These are phyloP conservation scores for Toxoplasma gondii DNA, from an alignment of 169 alveolate genomes.

Conservation along the genomic window DNA sequence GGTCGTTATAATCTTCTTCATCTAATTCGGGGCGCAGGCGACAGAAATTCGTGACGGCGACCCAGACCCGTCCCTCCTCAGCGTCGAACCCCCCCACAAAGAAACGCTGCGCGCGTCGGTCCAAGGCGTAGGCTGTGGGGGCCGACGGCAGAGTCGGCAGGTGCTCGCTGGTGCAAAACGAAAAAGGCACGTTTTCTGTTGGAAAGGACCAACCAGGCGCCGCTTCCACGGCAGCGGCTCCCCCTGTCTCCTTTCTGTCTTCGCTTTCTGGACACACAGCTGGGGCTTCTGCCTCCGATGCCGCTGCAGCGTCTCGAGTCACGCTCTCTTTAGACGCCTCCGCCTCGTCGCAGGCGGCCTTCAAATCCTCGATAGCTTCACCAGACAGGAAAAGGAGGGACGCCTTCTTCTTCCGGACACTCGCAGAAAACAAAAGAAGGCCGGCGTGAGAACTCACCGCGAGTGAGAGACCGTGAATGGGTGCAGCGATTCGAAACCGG, in stretches of 20 bases:
- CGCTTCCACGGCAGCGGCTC: too few relatives aligned
- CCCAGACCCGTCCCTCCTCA: conserved; percentile 17
- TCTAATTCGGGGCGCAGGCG: neutral
- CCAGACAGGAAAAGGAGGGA: neutral
- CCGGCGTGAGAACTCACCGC: neutral
- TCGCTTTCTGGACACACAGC: too few relatives aligned
- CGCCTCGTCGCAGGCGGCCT: neutral
- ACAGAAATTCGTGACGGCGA: neutral
- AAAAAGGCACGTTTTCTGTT: neutral
- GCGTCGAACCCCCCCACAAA: conserved; percentile 17
- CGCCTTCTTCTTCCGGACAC: neutral
- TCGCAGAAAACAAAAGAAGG: neutral
- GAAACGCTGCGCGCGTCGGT: neutral
- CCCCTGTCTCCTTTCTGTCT: too few relatives aligned
- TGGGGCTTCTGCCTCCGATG: too few relatives aligned
- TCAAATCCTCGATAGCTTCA: neutral
- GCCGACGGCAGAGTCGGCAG: neutral
- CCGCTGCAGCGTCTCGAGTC: too few relatives aligned
- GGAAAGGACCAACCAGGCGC: neutral
- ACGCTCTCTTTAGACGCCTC: too few relatives aligned
- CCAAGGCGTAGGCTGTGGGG: conserved; percentile 13
- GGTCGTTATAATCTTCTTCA: conserved; percentile 6
- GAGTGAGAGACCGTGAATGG: neutral
- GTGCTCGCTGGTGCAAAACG: neutral
- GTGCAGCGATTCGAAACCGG: neutral